These are phyloP conservation scores for Alternaria alternata DNA, from an alignment of 2,329 filamentous ascomycete genomes.

Conservation along the genomic window DNA sequence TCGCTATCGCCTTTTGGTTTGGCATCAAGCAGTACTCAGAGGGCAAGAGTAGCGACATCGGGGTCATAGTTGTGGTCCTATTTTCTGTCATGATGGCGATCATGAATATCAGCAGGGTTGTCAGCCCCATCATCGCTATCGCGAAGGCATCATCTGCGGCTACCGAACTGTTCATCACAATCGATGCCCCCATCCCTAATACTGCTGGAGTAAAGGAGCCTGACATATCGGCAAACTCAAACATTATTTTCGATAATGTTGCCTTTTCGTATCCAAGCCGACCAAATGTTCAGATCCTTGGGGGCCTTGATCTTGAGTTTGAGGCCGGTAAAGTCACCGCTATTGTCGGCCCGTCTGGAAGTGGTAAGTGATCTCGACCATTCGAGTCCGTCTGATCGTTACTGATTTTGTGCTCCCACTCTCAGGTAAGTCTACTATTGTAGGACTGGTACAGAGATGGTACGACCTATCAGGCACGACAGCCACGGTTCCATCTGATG, in stretches of 20 bases:
- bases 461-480: slow-evolving; percentile 62
- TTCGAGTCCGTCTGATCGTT: neutral
- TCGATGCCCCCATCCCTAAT: slow-evolving; percentile 43
- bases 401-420: neutral
- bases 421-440: slow-evolving; percentile 77
- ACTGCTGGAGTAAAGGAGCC: slow-evolving; percentile 46
- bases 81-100: slow-evolving; percentile 52
- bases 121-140: slow-evolving; percentile 43
- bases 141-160: slow-evolving; percentile 48
- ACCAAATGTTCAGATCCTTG: slow-evolving; percentile 69
- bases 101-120: slow-evolving; percentile 44
- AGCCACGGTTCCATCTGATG: slow-evolving; percentile 12
- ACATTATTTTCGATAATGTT: slow-evolving; percentile 49
- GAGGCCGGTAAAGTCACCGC: slow-evolving; percentile 73
- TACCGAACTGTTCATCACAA: slow-evolving; percentile 47
- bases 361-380: slow-evolving; percentile 1
- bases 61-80: slow-evolving; percentile 48
- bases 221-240: slow-evolving; percentile 40
- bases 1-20: slow-evolving; percentile 52
- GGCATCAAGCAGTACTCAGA: slow-evolving; percentile 47
- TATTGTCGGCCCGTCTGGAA: slow-evolving; percentile 71
- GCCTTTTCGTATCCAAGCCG: slow-evolving; percentile 55
- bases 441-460: slow-evolving; percentile 75
- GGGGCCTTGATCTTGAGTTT: slow-evolving; percentile 66
- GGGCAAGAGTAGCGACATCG: slow-evolving; percentile 41